These are phyloP conservation scores for Lasiosphaeria ovina DNA, from an alignment of 495 filamentous ascomycete species.

Conservation along the genomic window DNA sequence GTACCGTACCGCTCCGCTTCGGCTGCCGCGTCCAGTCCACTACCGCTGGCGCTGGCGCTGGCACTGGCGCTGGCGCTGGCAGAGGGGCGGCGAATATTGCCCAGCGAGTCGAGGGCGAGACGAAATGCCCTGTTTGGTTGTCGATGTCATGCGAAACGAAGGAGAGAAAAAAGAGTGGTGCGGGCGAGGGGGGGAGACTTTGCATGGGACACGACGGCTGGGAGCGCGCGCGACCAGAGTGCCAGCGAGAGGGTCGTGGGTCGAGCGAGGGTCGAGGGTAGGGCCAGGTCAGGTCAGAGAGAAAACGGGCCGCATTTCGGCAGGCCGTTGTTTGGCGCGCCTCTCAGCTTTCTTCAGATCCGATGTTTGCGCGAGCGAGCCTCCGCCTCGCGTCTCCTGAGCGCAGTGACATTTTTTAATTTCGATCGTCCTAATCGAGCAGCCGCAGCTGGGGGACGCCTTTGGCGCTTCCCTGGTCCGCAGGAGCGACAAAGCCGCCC, in stretches of 20 bases:
- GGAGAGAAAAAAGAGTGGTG: no score
- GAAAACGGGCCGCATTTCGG: neutral
- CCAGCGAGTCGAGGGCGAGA: no score
- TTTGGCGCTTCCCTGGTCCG: slow-evolving; percentile 23
- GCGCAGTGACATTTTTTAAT: slow-evolving; percentile 27
- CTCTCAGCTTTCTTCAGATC: slow-evolving; percentile 10
- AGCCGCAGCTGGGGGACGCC: slow-evolving; percentile 13
- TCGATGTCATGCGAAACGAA: no score
- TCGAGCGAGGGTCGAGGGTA: neutral
- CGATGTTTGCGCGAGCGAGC: neutral
- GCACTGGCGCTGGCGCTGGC: neutral
- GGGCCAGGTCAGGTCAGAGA: neutral
- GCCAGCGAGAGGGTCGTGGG: neutral
- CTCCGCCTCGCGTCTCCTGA: slow-evolving; percentile 3
- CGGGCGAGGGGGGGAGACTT: no score
- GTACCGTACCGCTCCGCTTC: no score
- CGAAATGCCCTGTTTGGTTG: no score
- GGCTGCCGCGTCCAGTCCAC: no score
- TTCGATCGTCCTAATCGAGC: slow-evolving; percentile 30
- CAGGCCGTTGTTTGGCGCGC: neutral
- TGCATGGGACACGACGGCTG: neutral
- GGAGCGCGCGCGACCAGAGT: neutral
- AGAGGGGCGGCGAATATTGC: no score
- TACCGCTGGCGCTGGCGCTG: no score
- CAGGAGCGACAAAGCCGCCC: slow-evolving; percentile 14